Evolutionary conservation across 1,284 basidiomycete species (phyloP).

Genomic region (Papiliotrema terrestris): DNA sequence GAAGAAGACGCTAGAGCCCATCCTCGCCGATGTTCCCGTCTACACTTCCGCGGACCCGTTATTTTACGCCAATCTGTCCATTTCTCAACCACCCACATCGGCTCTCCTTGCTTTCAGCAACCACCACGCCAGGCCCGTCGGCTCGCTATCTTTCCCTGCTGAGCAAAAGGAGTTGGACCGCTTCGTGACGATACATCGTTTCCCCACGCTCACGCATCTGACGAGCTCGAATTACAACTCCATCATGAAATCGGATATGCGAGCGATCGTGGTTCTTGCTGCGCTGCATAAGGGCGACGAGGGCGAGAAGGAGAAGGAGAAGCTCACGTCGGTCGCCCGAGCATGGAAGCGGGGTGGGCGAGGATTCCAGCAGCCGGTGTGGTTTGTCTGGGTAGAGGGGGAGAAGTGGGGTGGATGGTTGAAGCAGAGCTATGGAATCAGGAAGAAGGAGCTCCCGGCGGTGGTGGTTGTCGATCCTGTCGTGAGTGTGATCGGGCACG

Average conservation of each 20-base stretch:
- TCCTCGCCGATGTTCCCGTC: conserved; percentile 68
- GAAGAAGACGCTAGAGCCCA: conserved; percentile 54
- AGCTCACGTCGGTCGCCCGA: conserved; percentile 57
- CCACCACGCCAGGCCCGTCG: conserved; percentile 43
- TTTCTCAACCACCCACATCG: conserved; percentile 55
- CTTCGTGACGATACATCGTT: conserved; percentile 65
- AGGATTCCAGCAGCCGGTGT: conserved; percentile 57
- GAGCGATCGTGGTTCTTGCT: conserved; percentile 72
- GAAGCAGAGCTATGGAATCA: conserved; percentile 76
- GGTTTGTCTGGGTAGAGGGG: conserved; percentile 82
- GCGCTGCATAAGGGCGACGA: conserved; percentile 46
- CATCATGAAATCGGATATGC: conserved; percentile 69
- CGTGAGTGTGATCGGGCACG: conserved; percentile 52
- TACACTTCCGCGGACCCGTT: conserved; percentile 53
- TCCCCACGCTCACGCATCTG: conserved; percentile 68
- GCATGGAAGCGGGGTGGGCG: conserved; percentile 59
- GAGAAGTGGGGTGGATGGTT: conserved; percentile 78
- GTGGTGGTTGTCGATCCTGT: conserved; percentile 76
- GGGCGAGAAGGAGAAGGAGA: conserved; percentile 52
- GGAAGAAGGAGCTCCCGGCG: conserved; percentile 52
- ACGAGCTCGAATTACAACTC: conserved; percentile 69
- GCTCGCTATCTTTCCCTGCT: conserved; percentile 37
- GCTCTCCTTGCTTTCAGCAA: conserved; percentile 74
- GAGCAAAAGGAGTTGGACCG: conserved; percentile 20
- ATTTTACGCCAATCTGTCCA: conserved; percentile 56